Evolutionary conservation across 2,329 filamentous ascomycete genomes (phyloP), one percentile per base, ranked within the genome.

Genomic region (Alternaria arbusti): DNA sequence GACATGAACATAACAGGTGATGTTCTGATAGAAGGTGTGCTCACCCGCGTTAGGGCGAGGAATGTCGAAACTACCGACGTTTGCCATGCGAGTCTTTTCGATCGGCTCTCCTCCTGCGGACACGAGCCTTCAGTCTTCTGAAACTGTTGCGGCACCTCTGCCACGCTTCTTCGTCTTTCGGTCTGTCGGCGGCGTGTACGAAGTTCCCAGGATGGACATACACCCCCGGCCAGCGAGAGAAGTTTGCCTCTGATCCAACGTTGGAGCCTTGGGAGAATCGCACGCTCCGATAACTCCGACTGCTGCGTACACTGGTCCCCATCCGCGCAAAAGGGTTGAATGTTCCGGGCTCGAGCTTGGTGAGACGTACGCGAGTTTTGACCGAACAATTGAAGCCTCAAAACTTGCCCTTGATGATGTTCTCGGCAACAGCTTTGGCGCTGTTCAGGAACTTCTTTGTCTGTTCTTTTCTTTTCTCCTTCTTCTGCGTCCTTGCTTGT

Each of bases 181-280:
- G 59, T 10, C 45, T 63, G 28, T 63, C 61, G 8, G 58, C 50
- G 4, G 66, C 32, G 49, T 66, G 55, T 23, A 64, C 68, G 36
- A 77, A 77, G 2, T 62, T 46, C 7, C 73, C 73, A 3, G 72
- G 72, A 54, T 70, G 61, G n/a, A 75, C 47, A 52, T 75, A 70
- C 3, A 73, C 65, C 25, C 68, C 73, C 15, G 70, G 70, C 64
- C 66, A 73, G 49, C 55, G 60, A 45, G 58, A 64, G 47, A 73
- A 68, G 45, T 75, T 66, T 43, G 61, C 7, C 17, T 67, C 56
- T 52, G 44, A 25, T 25, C 25, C 25, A 25, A 8, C 25, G 25
- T 25, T 25, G 25, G 25, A 25, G 25, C 8, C 25, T 25, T 25
- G 25, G 25, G 7, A 7, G 26, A 63, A 63, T 13, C 50, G 61